Evolutionary conservation across 768 basidiomycete species (phyloP).

Genomic region (Gymnopilus dilepis): DNA sequence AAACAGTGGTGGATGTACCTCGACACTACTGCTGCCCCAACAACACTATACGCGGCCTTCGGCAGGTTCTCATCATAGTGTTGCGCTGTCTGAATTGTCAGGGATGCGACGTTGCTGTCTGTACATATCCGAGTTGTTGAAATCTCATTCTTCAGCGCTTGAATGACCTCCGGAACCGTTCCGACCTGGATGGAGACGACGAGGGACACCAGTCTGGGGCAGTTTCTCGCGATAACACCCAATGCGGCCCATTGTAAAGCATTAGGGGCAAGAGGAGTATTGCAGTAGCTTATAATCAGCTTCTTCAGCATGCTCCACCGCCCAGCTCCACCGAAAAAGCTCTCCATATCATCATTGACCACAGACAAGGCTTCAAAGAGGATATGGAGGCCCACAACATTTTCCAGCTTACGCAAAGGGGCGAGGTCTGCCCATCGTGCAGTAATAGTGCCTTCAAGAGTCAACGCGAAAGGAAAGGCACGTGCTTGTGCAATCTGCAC

Average conservation of each 20-base stretch:
- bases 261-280: background rate
- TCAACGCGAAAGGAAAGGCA: background rate
- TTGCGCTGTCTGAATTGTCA: background rate
- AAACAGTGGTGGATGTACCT: constrained; percentile 6
- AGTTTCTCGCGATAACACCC: background rate
- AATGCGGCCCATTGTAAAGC: background rate
- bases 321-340: background rate
- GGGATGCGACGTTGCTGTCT: background rate
- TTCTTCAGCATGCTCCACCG: background rate
- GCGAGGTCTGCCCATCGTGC: background rate
- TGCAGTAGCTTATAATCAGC: constrained; percentile 1
- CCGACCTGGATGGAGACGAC: background rate
- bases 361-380: background rate
- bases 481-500: background rate
- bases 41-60: background rate
- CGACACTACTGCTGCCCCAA: constrained; percentile 7
- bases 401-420: background rate
- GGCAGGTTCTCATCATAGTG: background rate
- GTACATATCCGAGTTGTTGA: background rate
- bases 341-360: background rate
- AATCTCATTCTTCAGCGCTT: background rate
- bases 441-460: background rate
- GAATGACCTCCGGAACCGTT: background rate
- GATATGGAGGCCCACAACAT: background rate
- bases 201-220: background rate